A percentile compares a stretch with the other conserved stretches of the same genome.
Conservation (phyloP, 2,329 filamentous ascomycete species). For the Corynespora cassiicola region DNA sequence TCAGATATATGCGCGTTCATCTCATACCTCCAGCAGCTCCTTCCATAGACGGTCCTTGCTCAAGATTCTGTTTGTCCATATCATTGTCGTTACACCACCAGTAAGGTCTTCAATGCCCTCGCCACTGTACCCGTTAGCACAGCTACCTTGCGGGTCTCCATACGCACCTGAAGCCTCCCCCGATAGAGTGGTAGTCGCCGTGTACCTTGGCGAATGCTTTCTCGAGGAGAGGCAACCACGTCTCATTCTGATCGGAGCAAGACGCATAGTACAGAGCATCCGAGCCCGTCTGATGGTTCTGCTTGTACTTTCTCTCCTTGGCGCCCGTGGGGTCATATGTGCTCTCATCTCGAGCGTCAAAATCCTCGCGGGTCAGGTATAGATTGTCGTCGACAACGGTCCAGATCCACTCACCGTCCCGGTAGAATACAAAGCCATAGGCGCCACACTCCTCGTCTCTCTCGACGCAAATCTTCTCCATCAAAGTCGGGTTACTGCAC, state of each 20-base stretch:
- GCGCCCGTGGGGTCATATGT: constrained; percentile 64
- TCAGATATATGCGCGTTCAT: neutral
- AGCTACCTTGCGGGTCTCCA: neutral
- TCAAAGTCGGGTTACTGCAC: constrained; percentile 72
- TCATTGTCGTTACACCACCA: constrained; percentile 72
- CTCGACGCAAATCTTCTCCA: constrained; percentile 76
- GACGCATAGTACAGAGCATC: constrained; percentile 80
- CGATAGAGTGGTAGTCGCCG: constrained; percentile 77
- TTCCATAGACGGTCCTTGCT: constrained; percentile 85
- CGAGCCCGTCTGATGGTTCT: constrained; percentile 74
- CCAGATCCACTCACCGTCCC: constrained; percentile 74
- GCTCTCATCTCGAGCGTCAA: constrained; percentile 74
- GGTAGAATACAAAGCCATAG: constrained; percentile 84
- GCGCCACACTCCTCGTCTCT: constrained; percentile 76
- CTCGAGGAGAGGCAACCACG: constrained; percentile 80
- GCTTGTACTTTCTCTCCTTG: constrained; percentile 69
- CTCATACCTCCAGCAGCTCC: constrained; percentile 69
- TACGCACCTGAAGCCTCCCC: constrained; percentile 64
- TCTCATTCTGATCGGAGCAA: constrained; percentile 77
- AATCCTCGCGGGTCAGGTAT: constrained; percentile 77
- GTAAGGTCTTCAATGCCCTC: constrained; percentile 63
- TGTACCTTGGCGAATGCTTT: constrained; percentile 87
- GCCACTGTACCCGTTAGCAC: constrained; percentile 50
- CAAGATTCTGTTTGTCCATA: constrained; percentile 72
- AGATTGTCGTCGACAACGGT: constrained; percentile 92